phyloP scores from a whole-genome alignment of 805 yeast species.

The Vanderwaltozyma polyspora region DNA sequence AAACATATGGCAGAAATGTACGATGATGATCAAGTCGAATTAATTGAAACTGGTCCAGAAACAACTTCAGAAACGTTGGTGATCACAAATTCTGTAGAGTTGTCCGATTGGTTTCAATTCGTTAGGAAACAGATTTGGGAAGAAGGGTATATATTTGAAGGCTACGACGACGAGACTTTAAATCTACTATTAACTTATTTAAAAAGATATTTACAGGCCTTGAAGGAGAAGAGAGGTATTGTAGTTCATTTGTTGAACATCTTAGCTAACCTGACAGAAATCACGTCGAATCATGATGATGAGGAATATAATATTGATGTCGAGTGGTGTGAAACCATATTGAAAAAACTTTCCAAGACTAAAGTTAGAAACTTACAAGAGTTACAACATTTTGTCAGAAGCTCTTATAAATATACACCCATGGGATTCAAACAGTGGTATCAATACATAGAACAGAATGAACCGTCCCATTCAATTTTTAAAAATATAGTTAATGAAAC shows the following conservation, averaged over 20 bases:
- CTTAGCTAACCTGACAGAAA: constrained; percentile 6
- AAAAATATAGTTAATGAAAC: constrained; percentile 7
- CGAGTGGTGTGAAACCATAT: constrained; percentile 12
- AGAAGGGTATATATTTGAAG: constrained; percentile 6
- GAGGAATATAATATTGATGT: constrained; percentile 14
- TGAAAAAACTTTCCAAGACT: constrained; percentile 5
- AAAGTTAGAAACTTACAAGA: constrained; percentile 11
- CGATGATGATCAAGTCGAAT: constrained; percentile 12
- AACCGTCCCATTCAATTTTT: constrained; percentile 17
- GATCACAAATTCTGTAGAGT: neutral
- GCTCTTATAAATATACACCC: constrained; percentile 7
- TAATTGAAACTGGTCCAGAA: neutral
- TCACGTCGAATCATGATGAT: constrained; percentile 6
- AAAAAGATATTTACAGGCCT: constrained; percentile 8
- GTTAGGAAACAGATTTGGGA: constrained; percentile 2
- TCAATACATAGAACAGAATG: constrained; percentile 17
- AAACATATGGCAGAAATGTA: constrained; percentile 16
- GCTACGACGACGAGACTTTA: constrained; percentile 12
- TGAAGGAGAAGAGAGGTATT: constrained; percentile 6
- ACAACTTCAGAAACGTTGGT: neutral
- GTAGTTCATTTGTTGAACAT: constrained; percentile 10
- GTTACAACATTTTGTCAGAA: constrained; percentile 9
- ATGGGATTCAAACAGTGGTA: constrained; percentile 23
- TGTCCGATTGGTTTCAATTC: constrained; percentile 9
- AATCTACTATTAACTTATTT: constrained; percentile 14